Conservation (phyloP, 2,329 filamentous ascomycete genomes). For the Dendrostoma leiphaemia region DNA sequence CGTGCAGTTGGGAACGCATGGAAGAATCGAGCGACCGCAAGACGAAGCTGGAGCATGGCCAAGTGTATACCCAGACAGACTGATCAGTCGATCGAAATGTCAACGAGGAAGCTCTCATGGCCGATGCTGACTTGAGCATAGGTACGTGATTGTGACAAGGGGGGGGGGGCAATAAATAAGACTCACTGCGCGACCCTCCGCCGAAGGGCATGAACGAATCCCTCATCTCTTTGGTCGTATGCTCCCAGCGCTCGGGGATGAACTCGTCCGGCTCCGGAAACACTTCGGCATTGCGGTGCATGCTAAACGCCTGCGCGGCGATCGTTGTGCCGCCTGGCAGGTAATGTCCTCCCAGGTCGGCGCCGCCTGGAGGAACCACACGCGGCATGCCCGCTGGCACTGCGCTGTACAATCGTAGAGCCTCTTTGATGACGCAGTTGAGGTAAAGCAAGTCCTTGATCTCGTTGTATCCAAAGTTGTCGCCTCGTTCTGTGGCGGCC, state of each 20-base stretch:
- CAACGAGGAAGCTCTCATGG: neutral
- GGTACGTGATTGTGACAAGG: conserved; percentile 8
- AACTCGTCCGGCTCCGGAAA: conserved; percentile 38
- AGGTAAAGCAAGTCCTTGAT: conserved; percentile 39
- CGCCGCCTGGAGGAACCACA: conserved; percentile 36
- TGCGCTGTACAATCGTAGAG: conserved; percentile 41
- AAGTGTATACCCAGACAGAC: conserved; percentile 54
- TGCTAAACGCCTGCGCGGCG: conserved; percentile 41
- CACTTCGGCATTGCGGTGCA: conserved; percentile 41
- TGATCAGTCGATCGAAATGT: conserved; percentile 10
- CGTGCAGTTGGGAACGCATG: conserved; percentile 27
- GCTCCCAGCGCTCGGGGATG: conserved; percentile 38
- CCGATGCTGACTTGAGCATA: neutral
- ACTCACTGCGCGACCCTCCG: conserved; percentile 26
- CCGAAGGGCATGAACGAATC: conserved; percentile 28
- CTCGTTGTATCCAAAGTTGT: conserved; percentile 19
- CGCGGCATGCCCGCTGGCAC: conserved; percentile 39
- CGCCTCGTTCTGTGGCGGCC: neutral
- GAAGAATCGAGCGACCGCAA: conserved; percentile 49
- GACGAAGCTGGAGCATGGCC: conserved; percentile 51
- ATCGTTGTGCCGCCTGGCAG: conserved; percentile 40
- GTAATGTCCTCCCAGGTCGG: conserved; percentile 34
- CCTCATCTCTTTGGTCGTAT: conserved; percentile 28
- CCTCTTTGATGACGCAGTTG: conserved; percentile 42
- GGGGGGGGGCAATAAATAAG: no score